Percentiles rank a stretch among this genome's conserved stretches.
phyloP scores from a whole-genome alignment of 345 rosid species.

The Sisymbrium irio region DNA sequence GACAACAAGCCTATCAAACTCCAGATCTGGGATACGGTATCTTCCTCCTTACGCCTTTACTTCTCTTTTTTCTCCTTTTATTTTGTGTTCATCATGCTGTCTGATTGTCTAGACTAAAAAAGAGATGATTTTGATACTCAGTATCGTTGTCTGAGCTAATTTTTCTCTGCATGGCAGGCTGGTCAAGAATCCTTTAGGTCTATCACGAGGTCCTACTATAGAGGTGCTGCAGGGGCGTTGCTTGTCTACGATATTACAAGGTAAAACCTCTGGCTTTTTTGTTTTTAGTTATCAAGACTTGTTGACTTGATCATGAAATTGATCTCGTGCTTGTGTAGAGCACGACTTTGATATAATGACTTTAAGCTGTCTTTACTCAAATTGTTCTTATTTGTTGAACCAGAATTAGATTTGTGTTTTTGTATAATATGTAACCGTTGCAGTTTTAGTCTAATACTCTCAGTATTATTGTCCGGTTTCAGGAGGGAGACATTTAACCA shows the following conservation, averaged over 20 bases:
- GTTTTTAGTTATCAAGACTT: background rate
- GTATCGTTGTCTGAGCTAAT: no score
- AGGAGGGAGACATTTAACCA: conserved; percentile 97
- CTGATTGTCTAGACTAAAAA: background rate
- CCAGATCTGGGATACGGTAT: conserved; percentile 98
- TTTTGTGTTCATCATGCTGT: background rate
- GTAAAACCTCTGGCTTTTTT: conserved; percentile 24
- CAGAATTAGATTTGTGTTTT: no score
- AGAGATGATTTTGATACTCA: no score
- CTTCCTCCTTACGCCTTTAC: background rate
- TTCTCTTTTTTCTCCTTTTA: background rate
- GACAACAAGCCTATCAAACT: conserved; percentile 93
- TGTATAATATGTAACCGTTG: background rate
- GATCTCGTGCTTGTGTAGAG: background rate
- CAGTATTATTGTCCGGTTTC: background rate
- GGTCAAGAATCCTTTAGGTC: conserved; percentile 99
- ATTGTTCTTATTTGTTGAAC: no score
- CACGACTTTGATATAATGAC: background rate
- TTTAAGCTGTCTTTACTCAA: background rate
- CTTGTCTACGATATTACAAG: conserved; percentile 98
- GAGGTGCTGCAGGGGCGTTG: conserved; percentile 99
- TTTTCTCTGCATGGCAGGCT: conserved; percentile 49
- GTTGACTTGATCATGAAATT: background rate
- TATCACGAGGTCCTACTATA: conserved; percentile 90
- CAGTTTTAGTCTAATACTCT: background rate